Percentiles rank a stretch among this genome's conserved stretches.
Evolutionary conservation across 192 early-diverging fungal species (phyloP).

Genomic region (Dissophora ornata): DNA sequence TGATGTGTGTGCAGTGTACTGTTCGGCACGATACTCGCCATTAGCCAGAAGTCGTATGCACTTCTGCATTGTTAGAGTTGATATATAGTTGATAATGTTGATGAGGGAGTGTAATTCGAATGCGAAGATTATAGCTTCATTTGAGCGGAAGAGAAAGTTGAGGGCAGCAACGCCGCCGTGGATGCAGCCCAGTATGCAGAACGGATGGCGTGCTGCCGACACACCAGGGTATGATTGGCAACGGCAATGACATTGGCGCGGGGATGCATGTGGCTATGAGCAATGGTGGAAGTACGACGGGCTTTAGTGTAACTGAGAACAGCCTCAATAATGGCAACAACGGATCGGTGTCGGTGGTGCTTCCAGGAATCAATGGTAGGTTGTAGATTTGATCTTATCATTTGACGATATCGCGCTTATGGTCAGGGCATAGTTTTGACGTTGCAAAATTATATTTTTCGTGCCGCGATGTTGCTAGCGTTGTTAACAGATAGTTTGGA

Average conservation of each 20-base stretch:
- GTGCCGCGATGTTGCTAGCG: too few relatives aligned
- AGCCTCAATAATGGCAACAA: slow-evolving; percentile 1
- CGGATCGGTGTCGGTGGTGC: not conserved
- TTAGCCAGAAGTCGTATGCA: too few relatives aligned
- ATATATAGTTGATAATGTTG: too few relatives aligned
- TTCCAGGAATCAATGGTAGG: slow-evolving; percentile 18
- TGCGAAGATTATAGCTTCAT: too few relatives aligned
- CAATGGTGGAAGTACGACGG: not conserved
- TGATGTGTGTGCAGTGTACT: too few relatives aligned
- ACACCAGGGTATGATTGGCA: not conserved
- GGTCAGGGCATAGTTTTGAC: not conserved
- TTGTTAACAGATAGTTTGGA: too few relatives aligned
- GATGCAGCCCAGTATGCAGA: too few relatives aligned
- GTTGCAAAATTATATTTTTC: not conserved
- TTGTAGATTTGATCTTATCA: not conserved
- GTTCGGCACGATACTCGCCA: too few relatives aligned
- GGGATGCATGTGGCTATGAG: not conserved
- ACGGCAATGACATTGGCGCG: not conserved
- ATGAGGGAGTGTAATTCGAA: too few relatives aligned
- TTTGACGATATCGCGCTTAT: not conserved
- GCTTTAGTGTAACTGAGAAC: not conserved
- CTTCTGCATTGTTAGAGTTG: too few relatives aligned
- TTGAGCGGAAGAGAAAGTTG: too few relatives aligned
- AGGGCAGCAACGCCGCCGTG: too few relatives aligned
- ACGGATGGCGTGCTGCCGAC: not conserved